Conservation (phyloP, 257 asterid species). For the Mentha longifolia region DNA sequence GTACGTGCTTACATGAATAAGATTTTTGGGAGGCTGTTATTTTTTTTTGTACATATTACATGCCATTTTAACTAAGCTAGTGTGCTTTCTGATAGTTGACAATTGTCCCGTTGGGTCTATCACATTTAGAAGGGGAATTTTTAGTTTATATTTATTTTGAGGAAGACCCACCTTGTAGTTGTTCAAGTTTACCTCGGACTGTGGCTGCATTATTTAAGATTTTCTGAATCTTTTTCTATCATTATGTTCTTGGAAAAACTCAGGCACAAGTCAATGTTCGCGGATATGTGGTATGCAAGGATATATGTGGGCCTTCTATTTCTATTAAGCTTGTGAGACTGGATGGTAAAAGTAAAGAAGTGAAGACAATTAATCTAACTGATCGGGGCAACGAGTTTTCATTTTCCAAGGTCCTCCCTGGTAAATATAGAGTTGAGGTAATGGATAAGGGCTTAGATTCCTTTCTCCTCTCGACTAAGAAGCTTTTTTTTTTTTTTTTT, state of each 20-base stretch:
- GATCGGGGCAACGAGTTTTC: slow-evolving; percentile 66
- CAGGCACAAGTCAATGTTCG: slow-evolving; percentile 87
- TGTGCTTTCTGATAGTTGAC: slow-evolving; percentile 11
- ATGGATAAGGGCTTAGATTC: slow-evolving; percentile 34
- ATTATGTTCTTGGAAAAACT: slow-evolving; percentile 34
- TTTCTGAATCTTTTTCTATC: slow-evolving; percentile 23
- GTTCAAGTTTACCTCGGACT: slow-evolving; percentile 22
- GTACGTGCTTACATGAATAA: slow-evolving; percentile 52
- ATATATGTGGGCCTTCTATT: slow-evolving; percentile 73
- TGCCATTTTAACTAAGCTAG: too few relatives aligned
- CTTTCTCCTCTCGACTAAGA: too few relatives aligned
- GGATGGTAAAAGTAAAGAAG: slow-evolving; percentile 63
- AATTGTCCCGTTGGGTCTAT: slow-evolving; percentile 14
- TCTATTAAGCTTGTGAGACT: slow-evolving; percentile 66
- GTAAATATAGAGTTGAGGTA: slow-evolving; percentile 96
- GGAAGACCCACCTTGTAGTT: slow-evolving; percentile 4
- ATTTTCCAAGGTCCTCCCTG: slow-evolving; percentile 85
- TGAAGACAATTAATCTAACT: slow-evolving; percentile 54
- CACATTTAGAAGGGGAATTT: too few relatives aligned
- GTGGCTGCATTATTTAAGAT: not conserved
- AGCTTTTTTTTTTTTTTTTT: too few relatives aligned
- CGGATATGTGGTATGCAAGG: slow-evolving; percentile 89
- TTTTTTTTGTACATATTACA: too few relatives aligned
- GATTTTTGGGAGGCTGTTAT: too few relatives aligned
- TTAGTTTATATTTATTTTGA: not conserved